Conservation (phyloP, 352 stramenopile species). For the Phytophthora cactorum region DNA sequence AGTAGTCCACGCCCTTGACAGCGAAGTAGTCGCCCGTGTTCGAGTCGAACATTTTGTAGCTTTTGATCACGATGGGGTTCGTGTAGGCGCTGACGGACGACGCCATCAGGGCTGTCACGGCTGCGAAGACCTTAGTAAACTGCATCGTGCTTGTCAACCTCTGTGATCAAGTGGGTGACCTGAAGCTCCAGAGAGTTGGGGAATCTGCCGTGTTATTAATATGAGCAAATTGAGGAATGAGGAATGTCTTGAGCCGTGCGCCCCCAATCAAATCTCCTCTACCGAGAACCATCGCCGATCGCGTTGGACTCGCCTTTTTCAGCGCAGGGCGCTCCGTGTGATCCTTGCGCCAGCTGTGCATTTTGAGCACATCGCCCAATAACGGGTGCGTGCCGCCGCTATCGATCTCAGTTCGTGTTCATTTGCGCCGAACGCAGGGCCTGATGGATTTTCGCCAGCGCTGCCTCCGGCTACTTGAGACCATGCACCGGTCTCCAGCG, state of each 20-base stretch:
- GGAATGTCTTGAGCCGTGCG: constrained; percentile 6
- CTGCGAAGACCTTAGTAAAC: constrained; percentile 20
- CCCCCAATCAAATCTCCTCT: constrained; percentile 25
- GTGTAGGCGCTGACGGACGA: constrained; percentile 41
- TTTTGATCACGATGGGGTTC: constrained; percentile 64
- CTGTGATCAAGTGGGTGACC: not conserved
- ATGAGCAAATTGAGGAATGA: constrained; percentile 40
- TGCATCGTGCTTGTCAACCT: constrained; percentile 19
- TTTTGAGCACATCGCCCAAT: constrained; percentile 19
- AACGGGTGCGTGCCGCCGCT: constrained; percentile 8
- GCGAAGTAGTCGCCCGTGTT: constrained; percentile 73
- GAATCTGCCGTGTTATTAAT: constrained; percentile 19
- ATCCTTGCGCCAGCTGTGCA: constrained; percentile 35
- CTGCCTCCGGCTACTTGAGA: not conserved
- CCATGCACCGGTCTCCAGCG: too few relatives aligned
- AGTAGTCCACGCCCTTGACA: constrained; percentile 76
- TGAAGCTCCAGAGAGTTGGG: not conserved
- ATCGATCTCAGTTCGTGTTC: constrained; percentile 37
- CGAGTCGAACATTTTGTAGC: constrained; percentile 82
- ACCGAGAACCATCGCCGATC: constrained; percentile 19
- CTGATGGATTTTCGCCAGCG: constrained; percentile 29
- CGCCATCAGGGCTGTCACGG: constrained; percentile 22
- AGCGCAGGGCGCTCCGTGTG: constrained; percentile 22
- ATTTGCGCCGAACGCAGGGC: constrained; percentile 2
- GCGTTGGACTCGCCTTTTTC: constrained; percentile 37